Conservation (phyloP, 768 basidiomycete genomes). For the Lactifluus echinatus region DNA sequence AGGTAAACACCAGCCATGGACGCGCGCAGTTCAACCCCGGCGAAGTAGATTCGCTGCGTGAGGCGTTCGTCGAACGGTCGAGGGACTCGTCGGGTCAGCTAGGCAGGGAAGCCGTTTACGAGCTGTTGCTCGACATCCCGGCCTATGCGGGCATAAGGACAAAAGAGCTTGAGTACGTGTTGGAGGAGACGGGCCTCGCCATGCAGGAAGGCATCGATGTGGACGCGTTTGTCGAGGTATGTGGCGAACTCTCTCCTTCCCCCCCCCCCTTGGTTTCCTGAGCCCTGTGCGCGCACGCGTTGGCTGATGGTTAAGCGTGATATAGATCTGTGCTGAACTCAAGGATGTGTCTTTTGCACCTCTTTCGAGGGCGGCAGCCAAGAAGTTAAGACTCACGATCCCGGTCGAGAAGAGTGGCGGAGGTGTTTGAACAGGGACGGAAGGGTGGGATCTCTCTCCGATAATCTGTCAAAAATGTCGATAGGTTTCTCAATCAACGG, state of each 20-base stretch:
- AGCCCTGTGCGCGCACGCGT: background rate
- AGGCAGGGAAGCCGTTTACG: conserved; percentile 29
- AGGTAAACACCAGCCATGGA: conserved; percentile 29
- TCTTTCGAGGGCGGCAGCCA: conserved; percentile 25
- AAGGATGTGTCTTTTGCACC: conserved; percentile 54
- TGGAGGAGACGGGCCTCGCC: conserved; percentile 65
- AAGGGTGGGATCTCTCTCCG: background rate
- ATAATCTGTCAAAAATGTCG: background rate
- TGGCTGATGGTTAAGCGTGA: background rate
- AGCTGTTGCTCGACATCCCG: conserved; percentile 25
- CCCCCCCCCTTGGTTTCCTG: background rate
- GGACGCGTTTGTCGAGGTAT: conserved; percentile 83
- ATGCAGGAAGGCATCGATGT: conserved; percentile 52
- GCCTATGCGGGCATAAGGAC: conserved; percentile 53
- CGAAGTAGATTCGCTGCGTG: conserved; percentile 37
- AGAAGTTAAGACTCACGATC: conserved; percentile 36
- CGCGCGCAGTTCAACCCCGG: conserved; percentile 48
- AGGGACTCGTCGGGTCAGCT: conserved; percentile 29
- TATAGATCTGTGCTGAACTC: conserved; percentile 62
- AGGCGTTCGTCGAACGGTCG: conserved; percentile 30
- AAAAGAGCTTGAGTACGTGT: conserved; percentile 65
- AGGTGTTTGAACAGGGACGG: conserved; percentile 31
- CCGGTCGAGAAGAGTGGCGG: conserved; percentile 50
- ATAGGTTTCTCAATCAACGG: background rate
- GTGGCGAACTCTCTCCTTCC: conserved; percentile 20